These are phyloP conservation scores for Lippia alba DNA, from an alignment of 305 asterid genomes.

Conservation along the genomic window DNA sequence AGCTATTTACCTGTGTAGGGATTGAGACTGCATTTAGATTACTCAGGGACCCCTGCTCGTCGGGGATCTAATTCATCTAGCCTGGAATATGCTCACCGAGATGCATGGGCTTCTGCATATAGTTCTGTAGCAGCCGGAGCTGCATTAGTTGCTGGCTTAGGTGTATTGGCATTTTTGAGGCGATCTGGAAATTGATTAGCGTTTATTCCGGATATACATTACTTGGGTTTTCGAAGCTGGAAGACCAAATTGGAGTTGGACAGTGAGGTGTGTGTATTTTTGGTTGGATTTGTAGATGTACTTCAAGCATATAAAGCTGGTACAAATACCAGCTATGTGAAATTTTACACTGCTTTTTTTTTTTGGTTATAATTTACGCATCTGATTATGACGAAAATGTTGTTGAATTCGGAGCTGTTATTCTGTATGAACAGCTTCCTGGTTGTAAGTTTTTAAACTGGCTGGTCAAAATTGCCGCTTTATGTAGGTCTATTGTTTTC, in stretches of 20 bases:
- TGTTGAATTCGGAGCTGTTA: slow-evolving; percentile 15
- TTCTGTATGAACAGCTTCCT: slow-evolving; percentile 23
- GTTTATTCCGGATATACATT: background rate
- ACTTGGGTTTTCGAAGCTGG: slow-evolving; percentile 23
- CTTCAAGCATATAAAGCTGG: slow-evolving; percentile 5
- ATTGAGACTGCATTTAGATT: slow-evolving; percentile 79
- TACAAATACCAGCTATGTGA: slow-evolving; percentile 9
- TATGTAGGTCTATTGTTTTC: no score
- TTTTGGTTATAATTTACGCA: no score
- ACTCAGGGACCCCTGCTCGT: slow-evolving; percentile 54
- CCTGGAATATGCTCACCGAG: slow-evolving; percentile 69
- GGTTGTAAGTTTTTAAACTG: slow-evolving; percentile 13
- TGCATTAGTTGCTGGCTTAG: slow-evolving; percentile 91
- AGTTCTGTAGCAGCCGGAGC: slow-evolving; percentile 91
- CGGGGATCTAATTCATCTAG: slow-evolving; percentile 54
- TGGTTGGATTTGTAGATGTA: slow-evolving; percentile 19
- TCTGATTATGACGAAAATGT: slow-evolving; percentile 44
- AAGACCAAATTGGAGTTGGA: slow-evolving; percentile 6
- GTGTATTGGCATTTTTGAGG: slow-evolving; percentile 80
- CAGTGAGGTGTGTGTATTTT: slow-evolving; percentile 27
- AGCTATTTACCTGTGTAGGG: slow-evolving; percentile 57
- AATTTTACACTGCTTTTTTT: slow-evolving; percentile 12
- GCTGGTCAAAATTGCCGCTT: slow-evolving; percentile 19
- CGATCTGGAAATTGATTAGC: slow-evolving; percentile 56
- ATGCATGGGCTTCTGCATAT: slow-evolving; percentile 97